These are phyloP conservation scores for Epichloe elymi DNA, from an alignment of 2,329 filamentous ascomycete species.

Conservation along the genomic window DNA sequence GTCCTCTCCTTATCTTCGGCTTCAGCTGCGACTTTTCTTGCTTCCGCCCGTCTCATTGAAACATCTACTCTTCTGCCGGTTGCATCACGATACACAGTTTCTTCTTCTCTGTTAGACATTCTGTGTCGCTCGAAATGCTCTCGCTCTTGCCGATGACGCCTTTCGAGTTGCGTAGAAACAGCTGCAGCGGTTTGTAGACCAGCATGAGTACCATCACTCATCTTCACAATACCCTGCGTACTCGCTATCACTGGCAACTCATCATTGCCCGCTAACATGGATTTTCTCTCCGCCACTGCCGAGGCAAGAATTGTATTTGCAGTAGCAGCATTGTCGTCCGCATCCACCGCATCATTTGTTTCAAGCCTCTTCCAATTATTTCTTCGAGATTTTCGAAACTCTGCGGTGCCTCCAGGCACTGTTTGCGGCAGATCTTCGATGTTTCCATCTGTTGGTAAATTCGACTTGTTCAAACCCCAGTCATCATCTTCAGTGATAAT, in stretches of 20 bases:
- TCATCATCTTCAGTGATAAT: slow-evolving; percentile 55
- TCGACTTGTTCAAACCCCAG: slow-evolving; percentile 28
- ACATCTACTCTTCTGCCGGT: slow-evolving; percentile 90
- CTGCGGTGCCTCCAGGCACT: slow-evolving; percentile 38
- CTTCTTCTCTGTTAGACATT: slow-evolving; percentile 41
- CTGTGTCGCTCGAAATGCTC: slow-evolving; percentile 32
- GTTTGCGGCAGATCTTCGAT: slow-evolving; percentile 36
- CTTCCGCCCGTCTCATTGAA: slow-evolving; percentile 78
- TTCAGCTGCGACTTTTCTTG: slow-evolving; percentile 49
- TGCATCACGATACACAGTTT: slow-evolving; percentile 92
- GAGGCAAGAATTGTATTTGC: slow-evolving; percentile 66
- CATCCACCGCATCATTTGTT: slow-evolving; percentile 15
- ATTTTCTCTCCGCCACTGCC: slow-evolving; percentile 53
- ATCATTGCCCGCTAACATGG: slow-evolving; percentile 33
- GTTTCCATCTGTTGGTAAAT: slow-evolving; percentile 18
- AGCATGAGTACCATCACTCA: slow-evolving; percentile 79
- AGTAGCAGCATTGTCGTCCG: slow-evolving; percentile 36
- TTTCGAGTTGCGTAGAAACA: slow-evolving; percentile 55
- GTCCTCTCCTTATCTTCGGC: slow-evolving; percentile 59
- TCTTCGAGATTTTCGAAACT: slow-evolving; percentile 65
- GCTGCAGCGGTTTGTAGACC: slow-evolving; percentile 76
- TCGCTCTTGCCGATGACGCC: slow-evolving; percentile 53
- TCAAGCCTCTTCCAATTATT: slow-evolving; percentile 68
- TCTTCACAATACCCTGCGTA: slow-evolving; percentile 42
- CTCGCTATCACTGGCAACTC: slow-evolving; percentile 34